Percentiles rank a stretch among this genome's conserved stretches.
Evolutionary conservation across 1,284 basidiomycete genomes (phyloP).

Genomic region (Cutaneotrichosporon sp.): DNA sequence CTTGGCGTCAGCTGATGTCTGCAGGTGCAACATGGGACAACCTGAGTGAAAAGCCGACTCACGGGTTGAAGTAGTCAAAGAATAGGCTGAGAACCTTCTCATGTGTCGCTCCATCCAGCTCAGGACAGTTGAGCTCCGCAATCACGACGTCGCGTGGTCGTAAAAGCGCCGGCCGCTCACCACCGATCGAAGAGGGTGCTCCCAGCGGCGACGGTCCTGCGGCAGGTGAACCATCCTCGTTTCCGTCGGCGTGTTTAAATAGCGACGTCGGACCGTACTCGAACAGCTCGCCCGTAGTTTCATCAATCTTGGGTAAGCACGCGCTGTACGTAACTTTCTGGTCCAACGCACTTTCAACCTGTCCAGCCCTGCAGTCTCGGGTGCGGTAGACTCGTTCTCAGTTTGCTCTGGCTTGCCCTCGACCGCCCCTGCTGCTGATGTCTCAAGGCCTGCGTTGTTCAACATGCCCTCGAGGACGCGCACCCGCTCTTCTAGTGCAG

Average conservation of each 20-base stretch:
- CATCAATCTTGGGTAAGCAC: conserved; percentile 24
- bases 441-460: conserved; percentile 5
- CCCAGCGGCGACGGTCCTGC: conserved; percentile 1
- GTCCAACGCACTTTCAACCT: conserved; percentile 11
- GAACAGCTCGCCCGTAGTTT: conserved; percentile 17
- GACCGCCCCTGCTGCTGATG: background rate
- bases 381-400: background rate
- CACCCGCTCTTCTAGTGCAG: conserved; percentile 18
- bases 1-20: conserved; percentile 3
- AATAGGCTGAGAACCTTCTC: conserved; percentile 22
- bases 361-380: conserved; percentile 5
- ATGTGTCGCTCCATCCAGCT: conserved; percentile 18
- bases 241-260: conserved; percentile 10
- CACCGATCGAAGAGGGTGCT: background rate
- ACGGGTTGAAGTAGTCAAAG: conserved; percentile 27
- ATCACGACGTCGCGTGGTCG: background rate
- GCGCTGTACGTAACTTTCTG: background rate
- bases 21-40: no score
- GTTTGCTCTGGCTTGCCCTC: conserved; percentile 4
- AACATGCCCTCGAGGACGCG: conserved; percentile 17
- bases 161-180: conserved; percentile 8
- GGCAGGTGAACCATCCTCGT: background rate
- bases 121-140: conserved; percentile 12
- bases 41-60: no score
- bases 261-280: conserved; percentile 19